These are phyloP conservation scores for Globisporangium acanthophoron DNA, from an alignment of 352 stramenopile species.

Conservation along the genomic window DNA sequence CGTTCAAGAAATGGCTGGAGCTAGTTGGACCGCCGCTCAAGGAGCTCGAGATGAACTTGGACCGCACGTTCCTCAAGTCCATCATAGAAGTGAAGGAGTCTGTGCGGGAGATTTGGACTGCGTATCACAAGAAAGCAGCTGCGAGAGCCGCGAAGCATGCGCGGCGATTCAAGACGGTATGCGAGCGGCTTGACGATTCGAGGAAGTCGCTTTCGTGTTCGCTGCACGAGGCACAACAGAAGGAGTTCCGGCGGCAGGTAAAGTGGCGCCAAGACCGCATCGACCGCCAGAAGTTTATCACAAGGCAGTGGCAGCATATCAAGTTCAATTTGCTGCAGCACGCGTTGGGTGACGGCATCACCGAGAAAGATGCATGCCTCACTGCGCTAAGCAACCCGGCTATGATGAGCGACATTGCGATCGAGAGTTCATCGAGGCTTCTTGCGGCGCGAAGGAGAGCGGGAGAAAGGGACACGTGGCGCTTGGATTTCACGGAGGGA, in stretches of 20 bases:
- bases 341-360: slow-evolving; percentile 9
- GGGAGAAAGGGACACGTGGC: slow-evolving; percentile 11
- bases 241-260: slow-evolving; percentile 47
- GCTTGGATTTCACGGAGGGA: slow-evolving; percentile 64
- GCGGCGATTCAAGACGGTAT: slow-evolving; percentile 32
- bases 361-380: slow-evolving; percentile 2
- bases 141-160: slow-evolving; percentile 31
- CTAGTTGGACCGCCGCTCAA: slow-evolving; percentile 62
- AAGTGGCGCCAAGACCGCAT: slow-evolving; percentile 66
- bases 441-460: neutral
- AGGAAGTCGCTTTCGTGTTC: slow-evolving; percentile 32
- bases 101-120: slow-evolving; percentile 45
- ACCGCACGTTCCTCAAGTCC: slow-evolving; percentile 51
- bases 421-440: neutral
- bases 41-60: slow-evolving; percentile 55
- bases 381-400: slow-evolving; percentile 2
- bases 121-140: slow-evolving; percentile 32
- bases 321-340: slow-evolving; percentile 25
- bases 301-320: slow-evolving; percentile 44
- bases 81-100: slow-evolving; percentile 48
- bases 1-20: slow-evolving; percentile 61
- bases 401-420: slow-evolving; percentile 5
- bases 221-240: slow-evolving; percentile 35
- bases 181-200: slow-evolving; percentile 32
- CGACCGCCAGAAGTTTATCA: slow-evolving; percentile 60